Evolutionary conservation across 208 protist genomes (phyloP), one percentile per base, ranked within the genome.

Genomic region (Angomonas desouzai): DNA sequence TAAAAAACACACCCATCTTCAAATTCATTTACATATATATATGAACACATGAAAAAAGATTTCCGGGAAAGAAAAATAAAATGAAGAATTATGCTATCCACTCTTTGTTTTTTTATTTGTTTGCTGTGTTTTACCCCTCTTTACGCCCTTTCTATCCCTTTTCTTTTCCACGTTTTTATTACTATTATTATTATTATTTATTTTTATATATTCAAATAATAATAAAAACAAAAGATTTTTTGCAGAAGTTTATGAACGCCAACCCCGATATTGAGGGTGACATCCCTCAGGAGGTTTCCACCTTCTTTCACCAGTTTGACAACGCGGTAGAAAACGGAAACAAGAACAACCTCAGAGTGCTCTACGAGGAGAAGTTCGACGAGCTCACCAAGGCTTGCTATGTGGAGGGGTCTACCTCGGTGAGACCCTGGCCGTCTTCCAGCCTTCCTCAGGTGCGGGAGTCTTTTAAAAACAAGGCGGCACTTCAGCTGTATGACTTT

Each of bases 221-320:
- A 33, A 40, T 55, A 76, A 29, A 56, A 58, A 61, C 55, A 64
- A 58, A n/a, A 65, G 27, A 10, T 43, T 64, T 22, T 48, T 64
- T 62, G 23, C n/a, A n/a, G n/a, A n/a, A n/a, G n/a, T n/a, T n/a
- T n/a, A 94, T 94, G 89, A 68, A 83, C 13, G 90, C 85, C 29
- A 95, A 95, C 66, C 89, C 89, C 40, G 89, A 95, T 81, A 85
- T 92, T 72, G 86, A 95, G 81, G 80, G 76, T n/a, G 86, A 93
- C 66, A 87, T 95, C 45, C 87, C 89, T 10, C 64, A 72, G 58
- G 89, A 92, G 47, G 83, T 95, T 27, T 81, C 81, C 58, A 62
- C 65, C 20, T 95, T 95, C 69, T 83, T 95, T 66, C 61, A 66
- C 34, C 70, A 78, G 6, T 77, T 95, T 27, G 84, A 88, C 66